Base-by-base conservation (phyloP, 768 basidiomycete genomes). In the Pleurotus cornucopiae region DNA sequence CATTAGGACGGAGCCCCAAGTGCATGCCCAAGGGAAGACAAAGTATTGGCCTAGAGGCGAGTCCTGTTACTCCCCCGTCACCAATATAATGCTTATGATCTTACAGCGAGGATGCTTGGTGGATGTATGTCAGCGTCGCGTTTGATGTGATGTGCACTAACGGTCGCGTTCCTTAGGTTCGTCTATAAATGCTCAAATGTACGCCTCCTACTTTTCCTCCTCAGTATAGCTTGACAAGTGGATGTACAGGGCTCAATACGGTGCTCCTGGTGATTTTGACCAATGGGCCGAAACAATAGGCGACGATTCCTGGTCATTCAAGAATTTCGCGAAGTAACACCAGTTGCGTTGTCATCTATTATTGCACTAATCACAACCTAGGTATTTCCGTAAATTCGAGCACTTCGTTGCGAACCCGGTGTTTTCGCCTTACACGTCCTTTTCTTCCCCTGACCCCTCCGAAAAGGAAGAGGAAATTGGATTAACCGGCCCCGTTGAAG, bases 331-430 rank as follows among this genome's bases (percentile, higher is more conserved):
- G 56, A 64, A 68, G 87, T 82, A 59, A 39, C 71, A 55, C 26
- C 55, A 6, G 47, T 45, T 13, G 12, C 39, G 3, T n/a, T 25
- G 12, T 30, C 21, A 30, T 23, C n/a, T 12, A 55, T 13, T 16
- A 7, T 9, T 20, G 1, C 23, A 11, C 43, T 45, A 38, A 49
- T 4, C 44, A 38, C 21, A 18, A n/a, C 16, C 26, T 39, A 88
- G 86, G 38, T 89, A 87, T 61, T 84, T 89, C 62, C 74, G 65
- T 37, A 89, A 86, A 65, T 87, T 89, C 44, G 87, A 90, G 65
- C 75, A 70, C 14, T 88, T 76, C 60, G 70, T 70, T 41, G 79
- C 81, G 3, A 73, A 83, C 58, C 68, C 76, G 0, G 63, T 72
- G 6, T 81, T 79, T 60, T 46, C 54, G 6, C 51, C 51, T 6